Evolutionary conservation across 2,329 filamentous ascomycete species (phyloP).

Genomic region (Ilyonectria robusta): DNA sequence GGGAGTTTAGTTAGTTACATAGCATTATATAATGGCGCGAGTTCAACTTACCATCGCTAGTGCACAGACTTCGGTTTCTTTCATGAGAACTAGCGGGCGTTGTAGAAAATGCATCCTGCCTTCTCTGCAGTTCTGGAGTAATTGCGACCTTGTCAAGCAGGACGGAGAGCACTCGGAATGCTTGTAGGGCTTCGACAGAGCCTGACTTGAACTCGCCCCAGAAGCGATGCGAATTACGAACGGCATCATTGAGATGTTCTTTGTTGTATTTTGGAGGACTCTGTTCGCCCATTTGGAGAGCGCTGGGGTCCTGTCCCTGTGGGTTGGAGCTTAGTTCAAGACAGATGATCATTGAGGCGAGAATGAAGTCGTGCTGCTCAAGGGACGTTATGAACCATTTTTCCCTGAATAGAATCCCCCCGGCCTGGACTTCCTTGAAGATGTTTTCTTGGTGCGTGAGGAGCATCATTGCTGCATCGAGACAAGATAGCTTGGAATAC

Average conservation of each 20-base stretch:
- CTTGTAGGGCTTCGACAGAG: constrained; percentile 34
- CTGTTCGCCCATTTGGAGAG: not conserved
- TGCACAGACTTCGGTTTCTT: not conserved
- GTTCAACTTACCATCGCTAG: not conserved
- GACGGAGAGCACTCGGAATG: constrained; percentile 30
- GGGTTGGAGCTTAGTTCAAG: constrained; percentile 30
- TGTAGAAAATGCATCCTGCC: too few relatives aligned
- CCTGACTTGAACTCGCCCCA: constrained; percentile 28
- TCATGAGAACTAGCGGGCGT: too few relatives aligned
- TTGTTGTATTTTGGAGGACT: constrained; percentile 5
- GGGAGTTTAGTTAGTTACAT: too few relatives aligned
- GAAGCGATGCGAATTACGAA: constrained; percentile 33
- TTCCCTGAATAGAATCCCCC: constrained; percentile 27
- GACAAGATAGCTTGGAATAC: constrained; percentile 30
- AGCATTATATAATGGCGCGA: too few relatives aligned
- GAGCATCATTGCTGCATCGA: constrained; percentile 36
- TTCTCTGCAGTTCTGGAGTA: too few relatives aligned
- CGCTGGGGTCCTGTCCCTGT: too few relatives aligned
- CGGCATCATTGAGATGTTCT: constrained; percentile 20
- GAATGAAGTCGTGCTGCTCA: constrained; percentile 34
- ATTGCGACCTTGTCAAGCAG: constrained; percentile 32
- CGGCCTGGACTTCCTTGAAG: constrained; percentile 34
- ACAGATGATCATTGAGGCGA: constrained; percentile 39
- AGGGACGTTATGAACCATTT: constrained; percentile 38
- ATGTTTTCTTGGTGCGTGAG: constrained; percentile 32